Conservation (phyloP, 2,329 filamentous ascomycete species). For the Paecilomyces variotii region DNA sequence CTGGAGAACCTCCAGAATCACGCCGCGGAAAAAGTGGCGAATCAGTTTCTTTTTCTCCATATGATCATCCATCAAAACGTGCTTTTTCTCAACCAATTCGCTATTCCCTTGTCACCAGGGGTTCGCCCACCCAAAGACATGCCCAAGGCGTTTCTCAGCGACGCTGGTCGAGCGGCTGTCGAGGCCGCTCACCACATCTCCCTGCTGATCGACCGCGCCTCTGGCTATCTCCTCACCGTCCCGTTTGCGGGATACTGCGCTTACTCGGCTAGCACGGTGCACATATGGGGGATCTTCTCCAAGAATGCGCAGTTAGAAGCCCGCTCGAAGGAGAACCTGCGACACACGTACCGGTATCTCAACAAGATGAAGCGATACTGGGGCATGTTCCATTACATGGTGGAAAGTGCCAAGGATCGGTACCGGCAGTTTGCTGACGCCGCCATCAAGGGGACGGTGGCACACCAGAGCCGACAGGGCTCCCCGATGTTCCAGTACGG, state of each 20-base stretch:
- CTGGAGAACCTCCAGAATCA: constrained; percentile 77
- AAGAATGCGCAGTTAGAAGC: constrained; percentile 68
- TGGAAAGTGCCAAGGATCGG: constrained; percentile 81
- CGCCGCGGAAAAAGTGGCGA: constrained; percentile 73
- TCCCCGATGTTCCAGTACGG: constrained; percentile 83
- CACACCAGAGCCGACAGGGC: constrained; percentile 30
- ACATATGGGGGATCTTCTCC: constrained; percentile 85
- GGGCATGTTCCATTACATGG: constrained; percentile 98
- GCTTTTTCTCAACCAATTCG: constrained; percentile 83
- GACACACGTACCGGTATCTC: constrained; percentile 81
- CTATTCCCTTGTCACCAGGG: constrained; percentile 60
- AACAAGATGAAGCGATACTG: constrained; percentile 95
- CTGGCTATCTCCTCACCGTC: constrained; percentile 72
- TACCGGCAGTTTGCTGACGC: constrained; percentile 80
- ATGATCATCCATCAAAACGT: constrained; percentile 83
- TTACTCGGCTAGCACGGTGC: constrained; percentile 88
- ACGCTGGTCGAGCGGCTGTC: constrained; percentile 67
- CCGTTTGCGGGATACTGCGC: constrained; percentile 94
- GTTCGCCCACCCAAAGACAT: constrained; percentile 60
- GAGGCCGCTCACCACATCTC: constrained; percentile 83
- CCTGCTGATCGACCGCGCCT: constrained; percentile 69
- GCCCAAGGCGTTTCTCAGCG: constrained; percentile 68
- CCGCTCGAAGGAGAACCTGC: constrained; percentile 73
- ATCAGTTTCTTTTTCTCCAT: constrained; percentile 89
- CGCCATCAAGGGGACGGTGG: constrained; percentile 55